These are phyloP conservation scores for Graphium sp. DNA, from an alignment of 2,329 filamentous ascomycete genomes.

Conservation along the genomic window DNA sequence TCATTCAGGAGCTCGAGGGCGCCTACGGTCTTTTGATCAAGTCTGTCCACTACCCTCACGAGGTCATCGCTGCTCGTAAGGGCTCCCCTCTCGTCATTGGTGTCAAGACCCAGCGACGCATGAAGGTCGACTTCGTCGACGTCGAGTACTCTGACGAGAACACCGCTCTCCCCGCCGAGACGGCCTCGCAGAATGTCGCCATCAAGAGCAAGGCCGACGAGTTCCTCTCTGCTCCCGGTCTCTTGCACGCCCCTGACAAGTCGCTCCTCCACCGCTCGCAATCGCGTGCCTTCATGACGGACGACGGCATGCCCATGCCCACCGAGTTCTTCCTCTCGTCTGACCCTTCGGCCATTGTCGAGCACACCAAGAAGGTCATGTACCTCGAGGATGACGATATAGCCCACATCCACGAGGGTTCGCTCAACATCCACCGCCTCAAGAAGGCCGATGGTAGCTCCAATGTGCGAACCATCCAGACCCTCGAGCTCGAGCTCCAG, in stretches of 20 bases:
- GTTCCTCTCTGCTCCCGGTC: slow-evolving; percentile 39
- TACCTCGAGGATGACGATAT: slow-evolving; percentile 99
- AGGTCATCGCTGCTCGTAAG: slow-evolving; percentile 95
- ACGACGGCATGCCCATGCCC: slow-evolving; percentile 94
- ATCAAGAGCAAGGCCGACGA: slow-evolving; percentile 71
- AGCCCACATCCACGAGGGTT: slow-evolving; percentile 97
- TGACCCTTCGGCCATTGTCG: slow-evolving; percentile 92
- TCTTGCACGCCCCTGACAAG: slow-evolving; percentile 88
- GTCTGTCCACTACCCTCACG: slow-evolving; percentile 95
- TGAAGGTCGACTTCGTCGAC: slow-evolving; percentile 99
- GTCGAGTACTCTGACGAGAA: slow-evolving; percentile 90
- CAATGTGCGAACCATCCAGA: slow-evolving; percentile 96
- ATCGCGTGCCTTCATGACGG: slow-evolving; percentile 95
- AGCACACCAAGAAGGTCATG: slow-evolving; percentile 99
- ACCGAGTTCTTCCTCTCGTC: slow-evolving; percentile 99
- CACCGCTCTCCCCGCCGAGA: slow-evolving; percentile 72
- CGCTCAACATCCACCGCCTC: slow-evolving; percentile 95
- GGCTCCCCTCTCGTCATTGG: slow-evolving; percentile 91
- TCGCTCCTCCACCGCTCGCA: slow-evolving; percentile 95
- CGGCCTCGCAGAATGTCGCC: slow-evolving; percentile 88
- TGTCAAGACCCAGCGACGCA: slow-evolving; percentile 92
- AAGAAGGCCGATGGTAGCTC: slow-evolving; percentile 93
- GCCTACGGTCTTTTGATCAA: slow-evolving; percentile 96
- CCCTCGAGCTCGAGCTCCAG: slow-evolving; percentile 94
- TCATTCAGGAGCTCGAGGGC: slow-evolving; percentile 96